These are phyloP conservation scores for Geosiphon pyriformis DNA, from an alignment of 192 early-diverging fungal species.

Conservation along the genomic window DNA sequence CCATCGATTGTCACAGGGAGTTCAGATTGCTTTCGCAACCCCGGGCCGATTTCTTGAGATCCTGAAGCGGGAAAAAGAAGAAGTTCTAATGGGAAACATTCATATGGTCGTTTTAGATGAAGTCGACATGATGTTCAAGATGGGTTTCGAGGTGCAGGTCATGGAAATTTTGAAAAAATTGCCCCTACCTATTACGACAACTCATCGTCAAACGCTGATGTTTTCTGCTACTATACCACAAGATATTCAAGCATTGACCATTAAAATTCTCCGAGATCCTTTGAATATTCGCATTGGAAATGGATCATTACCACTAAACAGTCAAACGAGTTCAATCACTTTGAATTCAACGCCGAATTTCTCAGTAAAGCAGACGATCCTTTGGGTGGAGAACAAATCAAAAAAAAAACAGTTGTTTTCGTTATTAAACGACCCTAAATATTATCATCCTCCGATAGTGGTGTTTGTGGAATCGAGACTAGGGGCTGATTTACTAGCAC, in stretches of 20 bases:
- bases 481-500: conserved; percentile 47
- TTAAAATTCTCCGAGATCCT: conserved; percentile 26
- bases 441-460: conserved; percentile 45
- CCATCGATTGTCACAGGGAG: conserved; percentile 47
- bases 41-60: conserved; percentile 52
- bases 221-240: conserved; percentile 49
- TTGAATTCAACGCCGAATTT: neutral
- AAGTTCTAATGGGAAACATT: conserved; percentile 34
- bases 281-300: conserved; percentile 33
- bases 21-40: conserved; percentile 51
- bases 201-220: conserved; percentile 37
- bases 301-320: neutral
- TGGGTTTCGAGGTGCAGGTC: conserved; percentile 49
- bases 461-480: conserved; percentile 51
- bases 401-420: conserved; percentile 52
- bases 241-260: conserved; percentile 26
- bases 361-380: conserved; percentile 46
- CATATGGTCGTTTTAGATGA: conserved; percentile 51
- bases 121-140: conserved; percentile 52
- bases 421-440: conserved; percentile 46
- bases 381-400: conserved; percentile 52
- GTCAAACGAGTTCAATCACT: neutral
- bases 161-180: conserved; percentile 39
- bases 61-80: conserved; percentile 27
- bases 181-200: conserved; percentile 23